Percentiles rank a stretch among this genome's conserved stretches.
phyloP scores from a whole-genome alignment of 116 monocot species.

The Zostera marina region DNA sequence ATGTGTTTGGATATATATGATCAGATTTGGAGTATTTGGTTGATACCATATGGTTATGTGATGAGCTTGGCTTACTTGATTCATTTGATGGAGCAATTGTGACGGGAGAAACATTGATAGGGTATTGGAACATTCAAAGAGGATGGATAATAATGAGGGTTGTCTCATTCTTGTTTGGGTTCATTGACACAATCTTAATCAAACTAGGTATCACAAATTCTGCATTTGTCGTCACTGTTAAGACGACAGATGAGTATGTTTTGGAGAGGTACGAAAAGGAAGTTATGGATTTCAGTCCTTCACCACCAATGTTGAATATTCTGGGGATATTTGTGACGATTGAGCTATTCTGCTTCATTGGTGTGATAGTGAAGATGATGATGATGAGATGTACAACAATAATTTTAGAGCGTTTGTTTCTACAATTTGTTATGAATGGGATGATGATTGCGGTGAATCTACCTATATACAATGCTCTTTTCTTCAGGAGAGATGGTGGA shows the following conservation, averaged over 20 bases:
- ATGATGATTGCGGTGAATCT: constrained; percentile 15
- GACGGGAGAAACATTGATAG: constrained; percentile 12
- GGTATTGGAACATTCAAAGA: constrained; percentile 63
- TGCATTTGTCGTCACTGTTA: constrained; percentile 41
- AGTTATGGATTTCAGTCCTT: constrained; percentile 30
- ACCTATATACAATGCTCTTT: constrained; percentile 30
- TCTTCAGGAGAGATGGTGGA: constrained; percentile 22
- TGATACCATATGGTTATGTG: constrained; percentile 32
- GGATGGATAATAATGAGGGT: constrained; percentile 41
- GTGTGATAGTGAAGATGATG: neutral
- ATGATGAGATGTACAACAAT: neutral
- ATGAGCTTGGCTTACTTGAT: constrained; percentile 25
- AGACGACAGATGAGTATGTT: constrained; percentile 28
- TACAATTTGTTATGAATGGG: constrained; percentile 23
- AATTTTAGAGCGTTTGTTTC: constrained; percentile 6
- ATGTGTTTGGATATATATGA: neutral
- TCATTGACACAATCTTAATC: neutral
- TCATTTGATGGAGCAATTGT: constrained; percentile 24
- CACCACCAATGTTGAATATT: constrained; percentile 29
- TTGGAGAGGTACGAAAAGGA: constrained; percentile 23
- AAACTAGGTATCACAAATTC: constrained; percentile 8
- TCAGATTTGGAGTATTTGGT: constrained; percentile 16
- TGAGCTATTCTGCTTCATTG: constrained; percentile 13
- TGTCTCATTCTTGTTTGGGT: constrained; percentile 23
- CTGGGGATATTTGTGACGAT: constrained; percentile 19